Evolutionary conservation across 2,329 filamentous ascomycete species (phyloP), one percentile per base, ranked within the genome.

Genomic region (Aureobasidium leucospermi): DNA sequence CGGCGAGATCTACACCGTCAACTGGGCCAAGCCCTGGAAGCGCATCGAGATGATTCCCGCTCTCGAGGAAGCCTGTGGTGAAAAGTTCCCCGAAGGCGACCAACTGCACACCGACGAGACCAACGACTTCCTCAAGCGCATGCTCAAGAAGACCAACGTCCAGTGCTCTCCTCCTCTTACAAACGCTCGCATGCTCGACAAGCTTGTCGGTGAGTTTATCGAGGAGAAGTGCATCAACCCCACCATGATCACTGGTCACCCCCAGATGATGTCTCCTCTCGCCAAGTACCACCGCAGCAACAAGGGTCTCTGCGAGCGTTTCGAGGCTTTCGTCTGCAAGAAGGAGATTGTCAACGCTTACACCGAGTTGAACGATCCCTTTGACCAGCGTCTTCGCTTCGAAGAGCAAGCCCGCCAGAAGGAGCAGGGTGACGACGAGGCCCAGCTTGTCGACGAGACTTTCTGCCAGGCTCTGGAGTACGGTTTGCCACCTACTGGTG

Each of bases 301-400:
- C 63, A 82, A 87, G 57, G 94, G 93, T 68, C 83, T 99, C 36
- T 96, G 91, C 73, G 94, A 99, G 80, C 89, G 94, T 59, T 97
- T 97, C 74, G 94, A 99, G 77, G 92, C 90, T 10, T 99, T 99
- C 67, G 94, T 96, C 47, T 91, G 88, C 81, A 95, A 91, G 82
- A 95, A 94, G 84, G 93, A 97, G 74, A 96, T 97, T 66, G 88
- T 87, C 69, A 97, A 99, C 71, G 92, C 92, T 6, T 95, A 96
- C 78, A 97, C 93, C 41, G 94, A 99, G 84, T 86, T 99, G 82
- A 95, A 96, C 81, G 90, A 96, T 69, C 91, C 93, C 60, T 93
- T 96, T 69, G 92, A 96, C 75, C 94, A 99, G 79, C 85, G 94
- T 63, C 78, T 93, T 64, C 85, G 91, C 32, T 93, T 93, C 74